Percentiles rank a stretch among this genome's conserved stretches.
phyloP scores from a whole-genome alignment of 805 yeast genomes.

The Nakazawaea laoshanensis region DNA sequence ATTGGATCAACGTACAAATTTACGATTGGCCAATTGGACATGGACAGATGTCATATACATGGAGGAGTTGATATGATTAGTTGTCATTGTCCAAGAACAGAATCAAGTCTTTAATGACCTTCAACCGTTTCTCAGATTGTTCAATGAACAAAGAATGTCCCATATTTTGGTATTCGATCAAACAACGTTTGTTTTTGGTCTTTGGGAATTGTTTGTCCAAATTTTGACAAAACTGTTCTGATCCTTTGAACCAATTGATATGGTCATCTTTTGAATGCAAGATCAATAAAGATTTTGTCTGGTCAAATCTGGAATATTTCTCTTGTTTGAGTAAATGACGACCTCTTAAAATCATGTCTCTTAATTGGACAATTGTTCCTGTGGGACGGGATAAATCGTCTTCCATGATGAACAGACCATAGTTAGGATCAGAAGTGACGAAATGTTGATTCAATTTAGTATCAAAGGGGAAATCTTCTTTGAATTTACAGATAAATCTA shows the following conservation, averaged over 20 bases:
- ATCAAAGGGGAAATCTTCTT: conserved; percentile 44
- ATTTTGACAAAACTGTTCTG: conserved; percentile 29
- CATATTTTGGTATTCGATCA: conserved; percentile 18
- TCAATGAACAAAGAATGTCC: conserved; percentile 41
- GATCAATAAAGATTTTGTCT: conserved; percentile 40
- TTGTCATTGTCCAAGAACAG: conserved; percentile 25
- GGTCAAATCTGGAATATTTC: conserved; percentile 21
- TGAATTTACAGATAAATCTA: conserved; percentile 28
- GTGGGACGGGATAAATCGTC: conserved; percentile 33
- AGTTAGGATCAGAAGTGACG: conserved; percentile 39
- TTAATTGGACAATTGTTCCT: conserved; percentile 46
- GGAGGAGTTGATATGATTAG: conserved; percentile 1
- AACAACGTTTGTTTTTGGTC: conserved; percentile 16
- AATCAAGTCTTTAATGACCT: conserved; percentile 27
- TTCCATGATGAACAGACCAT: conserved; percentile 33
- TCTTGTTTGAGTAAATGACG: conserved; percentile 31
- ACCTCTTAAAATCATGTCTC: conserved; percentile 63
- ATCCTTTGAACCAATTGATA: conserved; percentile 45
- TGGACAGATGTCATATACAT: neutral
- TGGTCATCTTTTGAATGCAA: conserved; percentile 59
- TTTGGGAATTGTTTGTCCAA: conserved; percentile 20
- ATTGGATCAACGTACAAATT: neutral
- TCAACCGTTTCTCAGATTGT: conserved; percentile 28
- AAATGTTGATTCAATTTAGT: conserved; percentile 48
- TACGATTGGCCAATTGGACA: conserved; percentile 5